Evolutionary conservation across 306 rosid species (phyloP).

Genomic region (Nissolia schottii): DNA sequence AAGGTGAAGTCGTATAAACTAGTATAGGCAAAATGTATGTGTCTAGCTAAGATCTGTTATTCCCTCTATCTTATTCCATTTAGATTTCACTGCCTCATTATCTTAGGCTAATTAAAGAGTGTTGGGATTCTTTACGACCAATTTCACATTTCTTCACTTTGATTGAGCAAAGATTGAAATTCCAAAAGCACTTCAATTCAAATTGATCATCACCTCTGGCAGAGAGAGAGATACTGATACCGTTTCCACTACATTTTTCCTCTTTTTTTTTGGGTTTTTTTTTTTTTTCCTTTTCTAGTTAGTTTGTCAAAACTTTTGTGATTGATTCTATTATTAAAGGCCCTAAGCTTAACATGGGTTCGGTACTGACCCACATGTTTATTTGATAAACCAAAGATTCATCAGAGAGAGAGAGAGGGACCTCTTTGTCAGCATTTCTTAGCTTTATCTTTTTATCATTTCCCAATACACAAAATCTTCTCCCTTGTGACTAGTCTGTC

Average conservation of each 20-base stretch:
- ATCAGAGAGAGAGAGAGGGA: no score
- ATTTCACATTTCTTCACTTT: not conserved
- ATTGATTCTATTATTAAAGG: not conserved
- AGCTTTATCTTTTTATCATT: conserved; percentile 22
- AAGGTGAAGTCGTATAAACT: not conserved
- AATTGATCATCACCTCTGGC: not conserved
- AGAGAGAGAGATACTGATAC: not conserved
- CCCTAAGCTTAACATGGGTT: not conserved
- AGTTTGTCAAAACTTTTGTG: conserved; percentile 1
- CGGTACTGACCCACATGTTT: conserved; percentile 20
- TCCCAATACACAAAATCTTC: conserved; percentile 18
- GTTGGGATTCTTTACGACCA: not conserved
- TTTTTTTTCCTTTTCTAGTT: not conserved
- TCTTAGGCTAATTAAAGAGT: not conserved
- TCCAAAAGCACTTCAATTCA: not conserved
- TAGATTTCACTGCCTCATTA: not conserved
- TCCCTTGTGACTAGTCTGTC: conserved; percentile 21
- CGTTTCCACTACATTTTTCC: not conserved
- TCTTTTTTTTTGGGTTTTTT: no score
- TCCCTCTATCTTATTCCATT: not conserved
- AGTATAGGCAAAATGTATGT: not conserved
- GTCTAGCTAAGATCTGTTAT: not conserved
- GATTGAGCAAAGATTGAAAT: not conserved
- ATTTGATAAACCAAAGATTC: conserved; percentile 4
- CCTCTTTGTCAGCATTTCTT: not conserved